phyloP scores from a whole-genome alignment of 2,329 filamentous ascomycete genomes.

The Didymella keratinophila region DNA sequence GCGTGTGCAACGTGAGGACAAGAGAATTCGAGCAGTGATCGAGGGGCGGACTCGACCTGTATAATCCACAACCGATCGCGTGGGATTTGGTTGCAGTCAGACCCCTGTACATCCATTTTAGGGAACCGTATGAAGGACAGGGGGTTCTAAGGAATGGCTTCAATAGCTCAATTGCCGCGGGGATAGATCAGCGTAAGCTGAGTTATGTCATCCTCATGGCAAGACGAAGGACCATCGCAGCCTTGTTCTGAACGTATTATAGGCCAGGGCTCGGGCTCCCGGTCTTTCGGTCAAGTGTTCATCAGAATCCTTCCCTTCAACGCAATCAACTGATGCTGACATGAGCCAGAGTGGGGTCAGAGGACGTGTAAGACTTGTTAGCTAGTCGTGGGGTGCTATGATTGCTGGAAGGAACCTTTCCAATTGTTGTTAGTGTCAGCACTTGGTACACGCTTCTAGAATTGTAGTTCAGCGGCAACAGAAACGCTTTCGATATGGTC shows the following conservation, averaged over 20 bases:
- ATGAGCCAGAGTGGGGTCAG: neutral
- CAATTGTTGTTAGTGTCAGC: neutral
- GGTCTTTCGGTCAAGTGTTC: too few species aligned
- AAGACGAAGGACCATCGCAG: neutral
- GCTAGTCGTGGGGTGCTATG: neutral
- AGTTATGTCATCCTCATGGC: neutral
- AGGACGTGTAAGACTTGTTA: neutral
- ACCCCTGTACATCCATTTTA: slow-evolving; percentile 6
- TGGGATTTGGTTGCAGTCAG: slow-evolving; percentile 1
- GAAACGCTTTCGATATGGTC: neutral
- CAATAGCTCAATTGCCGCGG: neutral
- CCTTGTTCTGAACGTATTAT: neutral
- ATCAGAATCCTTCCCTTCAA: neutral
- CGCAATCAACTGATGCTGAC: neutral
- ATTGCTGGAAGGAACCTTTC: neutral
- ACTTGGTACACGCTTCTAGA: neutral
- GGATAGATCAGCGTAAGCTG: neutral
- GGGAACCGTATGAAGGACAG: neutral
- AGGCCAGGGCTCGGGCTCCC: neutral
- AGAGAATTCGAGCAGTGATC: neutral
- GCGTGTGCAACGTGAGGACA: slow-evolving; percentile 14
- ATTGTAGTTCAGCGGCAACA: slow-evolving; percentile 4
- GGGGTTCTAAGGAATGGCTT: neutral
- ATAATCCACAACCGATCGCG: slow-evolving; percentile 15
- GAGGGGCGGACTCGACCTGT: slow-evolving; percentile 16